Evolutionary conservation across 1,139 yeast species (phyloP), one percentile per base, ranked within the genome.

Genomic region (Yamadazyma kanchanaburiensis): DNA sequence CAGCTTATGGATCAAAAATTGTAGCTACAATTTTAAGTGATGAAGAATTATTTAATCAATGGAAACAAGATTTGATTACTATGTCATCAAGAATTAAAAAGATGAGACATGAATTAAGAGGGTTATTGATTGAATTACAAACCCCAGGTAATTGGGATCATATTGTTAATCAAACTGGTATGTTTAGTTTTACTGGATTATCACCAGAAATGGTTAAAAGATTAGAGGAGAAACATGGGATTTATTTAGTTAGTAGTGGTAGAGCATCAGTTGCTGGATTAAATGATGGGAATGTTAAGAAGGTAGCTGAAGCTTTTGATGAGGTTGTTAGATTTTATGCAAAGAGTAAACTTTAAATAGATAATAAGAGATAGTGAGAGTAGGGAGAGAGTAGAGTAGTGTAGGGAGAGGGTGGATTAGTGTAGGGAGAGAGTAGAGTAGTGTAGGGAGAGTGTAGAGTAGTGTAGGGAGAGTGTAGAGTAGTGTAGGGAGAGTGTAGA

Each of bases 81-180:
- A 91, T 91, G 98, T 82, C 94, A 33, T 74, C 81, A 31, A 77
- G 97, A 53, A 89, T 91, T 58, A 70, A 68, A 44, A 54, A 70
- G 42, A 88, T 88, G 95, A 79, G 97, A 62, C 49, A 61, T 21
- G 65, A 71, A 20, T 73, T 91, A 48, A 76, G 81, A 56, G 65
- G 67, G 38, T 70, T 73, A 45, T 72, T 88, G 43, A 75, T 74
- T 37, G 59, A 63, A 28, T 74, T 86, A 42, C 72, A 75, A 10
- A 87, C 97, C 27, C 91, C 94, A 30, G 94, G 94, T 34, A 77
- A 71, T 56, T 91, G 98, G 98, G 86, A 81, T 45, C 97, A 89
- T 60, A 86, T 91, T 48, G 86, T 85, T 32, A 70, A 74, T 42
- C 97, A 91, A 64, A 83, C 86, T 38, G 98, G 98, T 47, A 91